Conservation (phyloP, 106 monocot species). For the Posidonia australis region DNA sequence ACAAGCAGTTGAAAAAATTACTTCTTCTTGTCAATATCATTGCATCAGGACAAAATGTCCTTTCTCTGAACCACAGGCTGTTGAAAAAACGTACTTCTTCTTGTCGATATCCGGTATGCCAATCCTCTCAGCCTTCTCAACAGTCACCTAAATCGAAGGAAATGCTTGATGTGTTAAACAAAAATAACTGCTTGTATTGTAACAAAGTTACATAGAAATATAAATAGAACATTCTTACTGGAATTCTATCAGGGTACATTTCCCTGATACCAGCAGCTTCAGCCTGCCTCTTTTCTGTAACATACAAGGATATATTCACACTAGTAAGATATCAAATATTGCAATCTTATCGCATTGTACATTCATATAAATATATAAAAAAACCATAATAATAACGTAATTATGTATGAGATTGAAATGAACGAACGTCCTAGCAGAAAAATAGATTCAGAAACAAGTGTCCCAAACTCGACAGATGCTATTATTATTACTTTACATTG, state of each 20-base stretch:
- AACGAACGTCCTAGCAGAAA: too few relatives aligned
- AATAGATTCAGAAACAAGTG: not conserved
- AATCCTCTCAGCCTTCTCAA: slow-evolving; percentile 9
- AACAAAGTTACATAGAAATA: not conserved
- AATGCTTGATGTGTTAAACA: not conserved
- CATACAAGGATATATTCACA: not conserved
- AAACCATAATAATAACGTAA: too few relatives aligned
- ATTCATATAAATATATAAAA: not conserved
- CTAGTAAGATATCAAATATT: not conserved
- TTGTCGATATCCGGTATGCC: slow-evolving; percentile 11
- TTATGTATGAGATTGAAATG: too few relatives aligned
- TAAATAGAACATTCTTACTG: slow-evolving; percentile 5
- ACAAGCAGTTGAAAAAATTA: too few relatives aligned
- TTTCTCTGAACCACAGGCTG: too few relatives aligned
- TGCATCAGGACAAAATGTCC: too few relatives aligned
- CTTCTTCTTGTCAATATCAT: too few relatives aligned
- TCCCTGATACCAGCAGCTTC: slow-evolving; percentile 12
- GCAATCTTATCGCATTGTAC: not conserved
- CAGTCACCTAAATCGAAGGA: slow-evolving; percentile 8
- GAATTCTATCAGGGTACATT: slow-evolving; percentile 15
- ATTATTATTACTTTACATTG: not conserved
- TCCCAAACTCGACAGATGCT: not conserved
- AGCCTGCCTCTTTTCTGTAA: slow-evolving; percentile 11
- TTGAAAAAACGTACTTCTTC: slow-evolving; percentile 5
- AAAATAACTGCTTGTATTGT: too few relatives aligned